Evolutionary conservation across 805 yeast genomes (phyloP).

Genomic region (Cyberlindnera bimundalis): DNA sequence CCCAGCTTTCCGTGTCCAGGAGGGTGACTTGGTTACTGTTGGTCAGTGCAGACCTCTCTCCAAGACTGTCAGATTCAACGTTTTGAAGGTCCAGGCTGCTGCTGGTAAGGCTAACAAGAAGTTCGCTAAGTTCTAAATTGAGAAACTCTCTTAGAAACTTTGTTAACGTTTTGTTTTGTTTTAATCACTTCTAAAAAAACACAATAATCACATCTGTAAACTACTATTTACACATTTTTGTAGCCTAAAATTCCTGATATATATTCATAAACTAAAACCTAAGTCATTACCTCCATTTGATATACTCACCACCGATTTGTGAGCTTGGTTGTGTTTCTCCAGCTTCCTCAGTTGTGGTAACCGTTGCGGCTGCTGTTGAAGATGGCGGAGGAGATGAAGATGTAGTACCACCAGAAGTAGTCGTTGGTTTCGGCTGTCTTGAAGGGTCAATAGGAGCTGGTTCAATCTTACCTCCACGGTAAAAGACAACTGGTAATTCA

Average conservation of each 20-base stretch:
- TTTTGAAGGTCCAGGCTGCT: conserved; percentile 89
- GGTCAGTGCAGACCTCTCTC: conserved; percentile 99
- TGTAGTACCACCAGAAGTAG: background rate
- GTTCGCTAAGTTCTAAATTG: conserved; percentile 88
- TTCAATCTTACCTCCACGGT: conserved; percentile 11
- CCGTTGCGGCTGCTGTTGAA: background rate
- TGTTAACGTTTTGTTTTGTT: conserved; percentile 8
- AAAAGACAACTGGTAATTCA: conserved; percentile 25
- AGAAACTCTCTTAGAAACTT: background rate
- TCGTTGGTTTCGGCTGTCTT: background rate
- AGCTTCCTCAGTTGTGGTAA: background rate
- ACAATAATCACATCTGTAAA: conserved; percentile 21
- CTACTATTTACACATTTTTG: conserved; percentile 3
- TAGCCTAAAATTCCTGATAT: background rate
- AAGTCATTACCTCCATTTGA: conserved; percentile 3
- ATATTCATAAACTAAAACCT: too few relatives aligned
- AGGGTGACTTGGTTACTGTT: conserved; percentile 98
- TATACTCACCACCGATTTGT: conserved; percentile 1
- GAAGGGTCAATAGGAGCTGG: conserved; percentile 1
- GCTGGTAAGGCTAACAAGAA: conserved; percentile 87
- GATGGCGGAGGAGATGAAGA: background rate
- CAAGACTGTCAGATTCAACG: conserved; percentile 99
- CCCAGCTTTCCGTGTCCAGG: conserved; percentile 99
- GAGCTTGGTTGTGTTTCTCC: background rate
- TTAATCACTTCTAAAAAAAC: conserved; percentile 14